Evolutionary conservation across 2,329 filamentous ascomycete genomes (phyloP).

Genomic region (Colletotrichum aenigma): DNA sequence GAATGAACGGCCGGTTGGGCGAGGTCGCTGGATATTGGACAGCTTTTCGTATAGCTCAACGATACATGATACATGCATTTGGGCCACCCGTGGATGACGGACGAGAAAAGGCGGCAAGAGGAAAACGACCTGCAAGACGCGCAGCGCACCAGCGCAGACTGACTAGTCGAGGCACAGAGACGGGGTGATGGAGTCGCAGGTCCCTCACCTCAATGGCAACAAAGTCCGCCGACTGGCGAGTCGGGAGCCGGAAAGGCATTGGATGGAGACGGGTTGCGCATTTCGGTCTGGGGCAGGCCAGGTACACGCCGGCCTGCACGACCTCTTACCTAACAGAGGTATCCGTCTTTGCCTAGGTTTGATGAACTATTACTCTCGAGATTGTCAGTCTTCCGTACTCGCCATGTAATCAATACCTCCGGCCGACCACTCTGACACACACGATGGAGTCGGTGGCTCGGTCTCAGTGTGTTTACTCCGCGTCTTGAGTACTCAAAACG

Average conservation of each 20-base stretch:
- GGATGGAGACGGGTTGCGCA: background rate
- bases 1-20: background rate
- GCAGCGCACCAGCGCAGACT: background rate
- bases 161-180: background rate
- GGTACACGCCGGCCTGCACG: slow-evolving; percentile 3
- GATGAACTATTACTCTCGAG: background rate
- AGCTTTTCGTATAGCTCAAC: background rate
- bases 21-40: background rate
- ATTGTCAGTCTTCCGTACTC: background rate
- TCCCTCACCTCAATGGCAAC: background rate
- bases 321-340: slow-evolving; percentile 8
- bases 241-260: slow-evolving; percentile 9
- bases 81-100: slow-evolving; percentile 3
- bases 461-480: background rate
- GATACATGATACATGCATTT: background rate
- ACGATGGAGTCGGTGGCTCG: background rate
- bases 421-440: background rate
- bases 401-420: background rate
- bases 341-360: background rate
- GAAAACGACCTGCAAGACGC: slow-evolving; percentile 4
- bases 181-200: slow-evolving; percentile 2
- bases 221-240: slow-evolving; percentile 1
- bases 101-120: background rate
- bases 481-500: background rate
- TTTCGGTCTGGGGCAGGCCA: slow-evolving; percentile 12